Evolutionary conservation across 208 protist genomes (phyloP), one percentile per base, ranked within the genome.

Genomic region (Trypanosoma avium): DNA sequence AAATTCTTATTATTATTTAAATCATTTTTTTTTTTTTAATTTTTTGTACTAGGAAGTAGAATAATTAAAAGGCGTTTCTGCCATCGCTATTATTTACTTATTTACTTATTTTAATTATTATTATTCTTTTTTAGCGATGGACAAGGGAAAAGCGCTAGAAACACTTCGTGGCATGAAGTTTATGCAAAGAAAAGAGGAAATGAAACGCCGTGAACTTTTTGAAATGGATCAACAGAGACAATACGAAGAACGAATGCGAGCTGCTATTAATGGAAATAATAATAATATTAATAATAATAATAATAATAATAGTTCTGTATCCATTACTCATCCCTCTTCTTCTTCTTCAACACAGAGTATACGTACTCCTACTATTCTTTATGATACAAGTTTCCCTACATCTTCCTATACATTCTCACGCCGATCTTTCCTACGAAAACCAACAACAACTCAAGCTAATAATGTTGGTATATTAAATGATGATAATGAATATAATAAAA

Each of bases 111-210:
- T 61, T 26, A n/a, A 47, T 19, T 61, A 7, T 36, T 17, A 19
- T 21, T 52, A 42, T 52, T 46, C 30, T 29, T 1, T 46, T 36
- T 50, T 43, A 10, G 21, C 19, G n/a, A 86, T 95, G 90, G 75
- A 93, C 77, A 92, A 86, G 56, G 53, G 61, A 10, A 90, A 90
- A 62, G 86, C 84, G 8, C n/a, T 96, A 15, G 86, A 96, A 40
- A 70, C 89, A 26, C 85, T 96, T 21, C 80, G 84, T 3, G 77
- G 85, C 68, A 93, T 96, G 90, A 96, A 93, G 70, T 96, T 96
- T 61, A 96, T 96, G 90, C 90, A 96, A 66, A 86, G 90, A 38
- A 93, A 93, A 67, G 86, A 96, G 49, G 90, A 96, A 61, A 78
- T 75, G 22, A 88, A 88, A 67, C 81, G 86, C 2, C 78, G 90